Evolutionary conservation across 192 early-diverging fungal species (phyloP), one percentile per base, ranked within the genome.

Genomic region (Coemansia sp.): DNA sequence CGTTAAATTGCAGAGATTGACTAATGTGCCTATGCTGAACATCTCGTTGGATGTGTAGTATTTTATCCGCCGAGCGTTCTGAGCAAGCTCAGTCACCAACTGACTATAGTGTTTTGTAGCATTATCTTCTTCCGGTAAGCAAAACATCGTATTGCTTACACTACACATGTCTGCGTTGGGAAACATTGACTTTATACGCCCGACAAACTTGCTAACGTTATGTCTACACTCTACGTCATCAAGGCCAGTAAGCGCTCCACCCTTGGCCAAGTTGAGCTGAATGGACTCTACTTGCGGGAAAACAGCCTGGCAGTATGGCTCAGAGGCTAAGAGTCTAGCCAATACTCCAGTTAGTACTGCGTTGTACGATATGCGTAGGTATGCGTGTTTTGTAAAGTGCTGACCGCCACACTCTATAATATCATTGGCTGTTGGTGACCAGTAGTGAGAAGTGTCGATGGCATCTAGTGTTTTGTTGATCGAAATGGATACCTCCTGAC

Each of bases 391-490:
- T 0, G 69, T 64, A n/a, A 38, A 62, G 31, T 31, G 46, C 47
- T 58, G 65, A 2, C 75, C 75, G 3, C 33, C 20, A 18, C 60
- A 22, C 16, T 62, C 40, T 4, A 53, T 4, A 29, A 65, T 39
- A 2, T 33, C 69, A 10, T 39, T 20, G 2, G 47, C 36, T 0
- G 65, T 71, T 0, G 65, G 2, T 27, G 53, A 44, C 75, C 75
- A 76, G 62, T 71, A 60, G 22, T 71, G 69, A 1, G n/a, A 33
- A 0, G 66, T 52, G 5, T 71, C 65, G 24, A 76, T 67, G 12
- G 34, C 38, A 3, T 44, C 60, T 27, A 46, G 41, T 6, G 60
- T 39, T 20, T 36, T 22, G 46, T 71, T 39, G 7, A 68, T 50
- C 0, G 69, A 58, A 1, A 76, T 40, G 24, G 31, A 49, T 12